A percentile compares a stretch with the other conserved stretches of the same genome.
Conservation (phyloP, 352 stramenopile species). For the Globisporangium parvum region DNA sequence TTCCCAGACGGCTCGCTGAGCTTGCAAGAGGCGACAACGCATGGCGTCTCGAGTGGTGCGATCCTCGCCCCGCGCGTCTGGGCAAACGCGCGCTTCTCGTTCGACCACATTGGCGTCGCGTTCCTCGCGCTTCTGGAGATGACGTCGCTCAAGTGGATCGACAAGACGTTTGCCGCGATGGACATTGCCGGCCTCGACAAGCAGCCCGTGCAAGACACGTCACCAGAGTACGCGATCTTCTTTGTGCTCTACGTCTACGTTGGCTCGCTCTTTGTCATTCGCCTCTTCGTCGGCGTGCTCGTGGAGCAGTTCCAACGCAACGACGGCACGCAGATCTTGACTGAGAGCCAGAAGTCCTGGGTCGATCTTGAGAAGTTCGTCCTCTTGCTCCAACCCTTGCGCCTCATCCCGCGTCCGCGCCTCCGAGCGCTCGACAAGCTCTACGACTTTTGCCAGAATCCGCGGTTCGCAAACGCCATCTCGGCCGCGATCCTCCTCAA, state of each 20-base stretch:
- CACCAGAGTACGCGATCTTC: constrained; percentile 46
- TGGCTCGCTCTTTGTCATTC: constrained; percentile 71
- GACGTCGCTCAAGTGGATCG: constrained; percentile 77
- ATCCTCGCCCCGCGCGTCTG: constrained; percentile 60
- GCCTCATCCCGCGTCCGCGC: constrained; percentile 40
- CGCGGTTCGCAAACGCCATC: constrained; percentile 44
- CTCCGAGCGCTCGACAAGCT: constrained; percentile 23
- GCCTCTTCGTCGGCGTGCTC: constrained; percentile 72
- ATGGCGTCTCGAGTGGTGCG: constrained; percentile 24
- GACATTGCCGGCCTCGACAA: constrained; percentile 42
- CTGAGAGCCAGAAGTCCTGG: constrained; percentile 72
- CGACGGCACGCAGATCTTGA: constrained; percentile 76
- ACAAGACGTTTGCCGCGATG: constrained; percentile 74
- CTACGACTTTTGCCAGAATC: constrained; percentile 57
- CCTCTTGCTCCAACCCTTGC: constrained; percentile 55
- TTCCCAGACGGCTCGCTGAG: constrained; percentile 40
- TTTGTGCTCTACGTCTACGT: constrained; percentile 77
- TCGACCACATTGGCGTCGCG: constrained; percentile 60
- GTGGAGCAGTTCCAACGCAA: constrained; percentile 83
- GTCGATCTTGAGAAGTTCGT: constrained; percentile 80
- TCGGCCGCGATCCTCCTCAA: constrained; percentile 70
- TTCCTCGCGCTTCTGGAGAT: constrained; percentile 73
- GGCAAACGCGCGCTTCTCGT: constrained; percentile 69
- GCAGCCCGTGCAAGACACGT: constrained; percentile 46
- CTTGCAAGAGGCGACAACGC: constrained; percentile 41